These are phyloP conservation scores for Yamadazyma spencermartinsiae DNA, from an alignment of 1,139 yeast genomes.

Conservation along the genomic window DNA sequence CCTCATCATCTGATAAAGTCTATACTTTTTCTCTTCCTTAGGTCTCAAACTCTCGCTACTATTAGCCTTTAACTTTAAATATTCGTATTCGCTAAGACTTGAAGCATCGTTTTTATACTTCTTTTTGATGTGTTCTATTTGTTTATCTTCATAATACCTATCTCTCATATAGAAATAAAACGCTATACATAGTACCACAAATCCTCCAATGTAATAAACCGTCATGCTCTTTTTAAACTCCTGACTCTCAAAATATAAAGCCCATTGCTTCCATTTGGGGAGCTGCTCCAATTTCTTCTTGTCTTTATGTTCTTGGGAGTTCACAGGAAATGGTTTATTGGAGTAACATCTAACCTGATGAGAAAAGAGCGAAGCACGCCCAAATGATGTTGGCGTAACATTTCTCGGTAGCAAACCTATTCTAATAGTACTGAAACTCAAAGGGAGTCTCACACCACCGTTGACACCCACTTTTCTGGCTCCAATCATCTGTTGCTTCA, in stretches of 20 bases:
- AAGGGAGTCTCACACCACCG: neutral
- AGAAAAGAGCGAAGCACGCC: too few species aligned
- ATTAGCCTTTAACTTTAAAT: slow-evolving; percentile 56
- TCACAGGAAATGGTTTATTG: slow-evolving; percentile 34
- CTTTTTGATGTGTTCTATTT: slow-evolving; percentile 46
- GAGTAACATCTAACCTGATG: slow-evolving; percentile 11
- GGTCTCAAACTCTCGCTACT: slow-evolving; percentile 52
- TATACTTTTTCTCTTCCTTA: slow-evolving; percentile 54
- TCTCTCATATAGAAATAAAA: slow-evolving; percentile 71
- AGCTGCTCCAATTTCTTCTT: slow-evolving; percentile 24
- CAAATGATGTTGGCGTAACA: too few species aligned
- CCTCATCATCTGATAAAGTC: slow-evolving; percentile 53
- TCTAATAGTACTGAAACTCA: neutral
- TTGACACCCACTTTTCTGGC: neutral
- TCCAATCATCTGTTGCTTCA: too few species aligned
- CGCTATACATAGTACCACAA: slow-evolving; percentile 54
- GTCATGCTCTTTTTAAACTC: slow-evolving; percentile 44
- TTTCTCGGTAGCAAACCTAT: neutral
- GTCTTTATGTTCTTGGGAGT: slow-evolving; percentile 27
- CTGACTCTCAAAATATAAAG: slow-evolving; percentile 34
- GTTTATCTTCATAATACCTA: slow-evolving; percentile 64
- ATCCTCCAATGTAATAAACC: slow-evolving; percentile 56
- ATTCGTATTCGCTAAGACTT: slow-evolving; percentile 60
- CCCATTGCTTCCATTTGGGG: slow-evolving; percentile 45
- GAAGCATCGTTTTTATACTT: slow-evolving; percentile 41